Conservation (phyloP, 768 basidiomycete species). For the Mycena crocata region DNA sequence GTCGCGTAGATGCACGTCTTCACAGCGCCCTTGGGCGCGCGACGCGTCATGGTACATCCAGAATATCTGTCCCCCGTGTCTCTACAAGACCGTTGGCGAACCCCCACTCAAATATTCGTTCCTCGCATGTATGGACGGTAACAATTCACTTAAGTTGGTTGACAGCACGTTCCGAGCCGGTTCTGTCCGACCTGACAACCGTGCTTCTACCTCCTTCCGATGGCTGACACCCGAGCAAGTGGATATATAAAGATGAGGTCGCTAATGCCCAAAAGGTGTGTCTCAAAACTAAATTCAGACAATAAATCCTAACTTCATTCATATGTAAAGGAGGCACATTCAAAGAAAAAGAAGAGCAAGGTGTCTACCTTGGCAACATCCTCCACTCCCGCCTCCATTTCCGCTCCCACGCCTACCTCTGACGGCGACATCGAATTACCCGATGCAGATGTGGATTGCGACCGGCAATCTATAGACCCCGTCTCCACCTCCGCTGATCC, state of each 20-base stretch:
- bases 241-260: conserved; percentile 27
- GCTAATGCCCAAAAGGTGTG: conserved; percentile 11
- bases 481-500: no score
- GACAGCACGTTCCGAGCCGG: conserved; percentile 5
- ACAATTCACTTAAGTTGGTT: conserved; percentile 16
- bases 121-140: conserved; percentile 15
- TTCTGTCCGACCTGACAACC: conserved; percentile 9
- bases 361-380: no score
- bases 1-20: not conserved
- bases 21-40: not conserved
- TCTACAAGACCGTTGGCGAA: conserved; percentile 5
- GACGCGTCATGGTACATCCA: conserved; percentile 7
- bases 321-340: not conserved
- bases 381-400: no score
- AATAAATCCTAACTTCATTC: no score
- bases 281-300: not conserved
- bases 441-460: no score
- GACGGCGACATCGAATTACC: no score
- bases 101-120: not conserved
- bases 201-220: conserved; percentile 9
- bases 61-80: conserved; percentile 14
- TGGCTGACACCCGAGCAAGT: conserved; percentile 23
- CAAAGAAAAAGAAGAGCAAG: not conserved
- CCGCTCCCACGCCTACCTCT: no score
- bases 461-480: no score